Conservation (phyloP, 2,329 filamentous ascomycete species). For the Clonostachys rhizophaga region DNA sequence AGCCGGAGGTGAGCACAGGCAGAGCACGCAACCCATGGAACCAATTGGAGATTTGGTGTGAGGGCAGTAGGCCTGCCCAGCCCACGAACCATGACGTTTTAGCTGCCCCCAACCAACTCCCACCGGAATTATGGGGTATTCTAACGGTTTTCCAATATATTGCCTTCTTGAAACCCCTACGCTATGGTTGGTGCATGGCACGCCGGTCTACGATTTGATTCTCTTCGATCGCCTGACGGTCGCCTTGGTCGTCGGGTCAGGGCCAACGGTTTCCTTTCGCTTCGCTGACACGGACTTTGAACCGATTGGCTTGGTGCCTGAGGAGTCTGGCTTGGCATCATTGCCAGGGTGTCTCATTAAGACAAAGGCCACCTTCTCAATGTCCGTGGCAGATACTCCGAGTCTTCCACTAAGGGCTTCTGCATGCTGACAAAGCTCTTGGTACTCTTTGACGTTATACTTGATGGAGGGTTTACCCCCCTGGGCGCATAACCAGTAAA, state of each 20-base stretch:
- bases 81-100: too few relatives aligned
- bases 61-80: too few relatives aligned
- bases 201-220: slow-evolving; percentile 1
- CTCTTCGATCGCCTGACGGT: slow-evolving; percentile 6
- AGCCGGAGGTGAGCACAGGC: too few relatives aligned
- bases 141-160: too few relatives aligned
- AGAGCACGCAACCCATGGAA: too few relatives aligned
- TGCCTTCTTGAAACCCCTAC: not conserved
- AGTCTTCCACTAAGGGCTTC: slow-evolving; percentile 40
- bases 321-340: not conserved
- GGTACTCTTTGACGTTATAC: slow-evolving; percentile 68
- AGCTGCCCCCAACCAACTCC: too few relatives aligned
- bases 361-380: slow-evolving; percentile 70
- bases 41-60: too few relatives aligned
- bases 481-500: slow-evolving; percentile 63
- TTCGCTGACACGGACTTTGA: slow-evolving; percentile 1
- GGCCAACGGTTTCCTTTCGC: slow-evolving; percentile 2
- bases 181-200: too few relatives aligned
- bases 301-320: not conserved
- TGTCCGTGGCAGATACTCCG: slow-evolving; percentile 51
- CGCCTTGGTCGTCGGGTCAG: not conserved
- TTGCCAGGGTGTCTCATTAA: slow-evolving; percentile 42
- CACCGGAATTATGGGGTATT: too few relatives aligned
- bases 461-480: slow-evolving; percentile 51
- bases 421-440: slow-evolving; percentile 40